A percentile compares a stretch with the other conserved stretches of the same genome.
These are phyloP conservation scores for Physcia stellaris DNA, from an alignment of 495 filamentous ascomycete genomes.

Conservation along the genomic window DNA sequence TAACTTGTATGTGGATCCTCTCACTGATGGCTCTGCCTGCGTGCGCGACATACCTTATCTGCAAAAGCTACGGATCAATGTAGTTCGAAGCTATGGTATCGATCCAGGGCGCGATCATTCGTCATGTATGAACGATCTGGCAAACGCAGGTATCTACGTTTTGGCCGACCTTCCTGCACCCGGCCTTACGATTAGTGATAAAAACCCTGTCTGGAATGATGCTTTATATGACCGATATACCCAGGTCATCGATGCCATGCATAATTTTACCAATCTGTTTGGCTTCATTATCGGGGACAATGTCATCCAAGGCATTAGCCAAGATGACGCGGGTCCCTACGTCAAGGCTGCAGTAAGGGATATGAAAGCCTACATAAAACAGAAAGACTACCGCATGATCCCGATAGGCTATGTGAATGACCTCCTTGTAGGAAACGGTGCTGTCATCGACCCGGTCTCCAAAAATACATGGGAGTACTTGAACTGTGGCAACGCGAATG, in stretches of 20 bases:
- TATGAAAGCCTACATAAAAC: slow-evolving; percentile 72
- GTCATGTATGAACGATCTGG: slow-evolving; percentile 69
- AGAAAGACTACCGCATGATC: slow-evolving; percentile 59
- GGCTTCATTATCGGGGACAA: slow-evolving; percentile 97
- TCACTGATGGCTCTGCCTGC: too few relatives aligned
- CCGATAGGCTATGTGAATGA: slow-evolving; percentile 91
- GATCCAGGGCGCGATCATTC: slow-evolving; percentile 79
- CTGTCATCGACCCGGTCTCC: slow-evolving; percentile 35
- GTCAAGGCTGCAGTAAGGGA: slow-evolving; percentile 92
- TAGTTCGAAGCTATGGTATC: slow-evolving; percentile 82
- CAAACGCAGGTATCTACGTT: slow-evolving; percentile 80
- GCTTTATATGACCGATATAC: slow-evolving; percentile 76
- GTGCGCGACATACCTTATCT: too few relatives aligned
- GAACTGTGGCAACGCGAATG: slow-evolving; percentile 82
- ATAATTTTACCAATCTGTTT: slow-evolving; percentile 76
- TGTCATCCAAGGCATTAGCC: slow-evolving; percentile 76
- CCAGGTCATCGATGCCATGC: slow-evolving; percentile 69
- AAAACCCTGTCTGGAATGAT: slow-evolving; percentile 72
- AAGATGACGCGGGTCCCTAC: slow-evolving; percentile 63
- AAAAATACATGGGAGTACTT: slow-evolving; percentile 64
- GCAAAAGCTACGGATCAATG: slow-evolving; percentile 79
- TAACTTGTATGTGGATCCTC: too few relatives aligned
- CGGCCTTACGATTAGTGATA: too few relatives aligned
- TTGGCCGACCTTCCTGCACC: slow-evolving; percentile 74
- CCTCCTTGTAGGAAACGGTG: slow-evolving; percentile 6